Base-by-base conservation (phyloP, 257 asterid species). In the Solanum commersonii region DNA sequence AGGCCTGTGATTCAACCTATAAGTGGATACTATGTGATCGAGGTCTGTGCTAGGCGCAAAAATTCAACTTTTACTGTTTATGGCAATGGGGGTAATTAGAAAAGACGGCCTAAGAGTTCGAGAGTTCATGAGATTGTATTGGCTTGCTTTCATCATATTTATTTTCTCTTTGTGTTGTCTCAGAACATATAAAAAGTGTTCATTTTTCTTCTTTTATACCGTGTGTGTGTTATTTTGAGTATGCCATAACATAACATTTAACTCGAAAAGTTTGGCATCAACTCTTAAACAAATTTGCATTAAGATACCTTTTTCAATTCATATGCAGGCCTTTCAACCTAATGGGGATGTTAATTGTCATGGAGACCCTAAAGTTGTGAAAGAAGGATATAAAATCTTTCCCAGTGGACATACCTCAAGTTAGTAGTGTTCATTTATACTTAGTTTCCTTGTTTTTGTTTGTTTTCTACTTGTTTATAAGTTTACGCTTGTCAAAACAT, bases 321-420 rank as follows among this genome's bases (percentile, higher is more conserved):
- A 79, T 63, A 49, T 87, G 23, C 82, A 93, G 96, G 60, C 59
- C 3, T 94, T 84, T 42, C 46, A 10, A 42, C 46, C 46, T 42
- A 42, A 42, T 42, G 46, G 46, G 46, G 46, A 42, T 42, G 13
- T 10, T 42, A 42, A 42, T 42, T 38, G 42, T 42, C 46, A 42
- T 81, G 86, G 81, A 0, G 60, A 42, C 46, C 46, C 6, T 10
- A 73, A 74, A 42, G 15, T 12, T 42, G 49, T 44, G 56, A 46
- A 46, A 46, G 18, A 46, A 46, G 56, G 56, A 46, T 46, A 46
- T 46, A 46, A 46, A 46, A 14, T 15, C 59, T 46, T 46, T 14
- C 20, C 59, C 20, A 46, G 7, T 46, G 59, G 59, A 14, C 20
- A 46, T 42, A 42, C 49, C 49, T 42, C 49, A 42, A 11, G 49